Evolutionary conservation across 1,139 yeast species (phyloP), one percentile per base, ranked within the genome.

Genomic region (Nematodospora anomalae): DNA sequence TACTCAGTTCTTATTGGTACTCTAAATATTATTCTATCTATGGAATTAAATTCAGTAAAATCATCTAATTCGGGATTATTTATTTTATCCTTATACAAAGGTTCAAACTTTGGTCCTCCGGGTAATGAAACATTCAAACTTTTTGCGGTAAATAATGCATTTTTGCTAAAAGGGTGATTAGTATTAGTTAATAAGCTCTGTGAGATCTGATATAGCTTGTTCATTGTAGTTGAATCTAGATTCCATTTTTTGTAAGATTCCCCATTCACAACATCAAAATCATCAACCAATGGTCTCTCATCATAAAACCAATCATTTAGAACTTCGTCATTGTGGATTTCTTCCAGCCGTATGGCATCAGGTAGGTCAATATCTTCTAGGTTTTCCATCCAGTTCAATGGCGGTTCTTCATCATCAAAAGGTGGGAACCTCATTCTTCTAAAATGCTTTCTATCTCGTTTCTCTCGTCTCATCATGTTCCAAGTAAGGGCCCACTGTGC

Each of bases 401-500:
- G 95, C 0, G 97, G 96, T 56, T 90, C 97, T 56, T 94, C 98
- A 55, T 94, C 99, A 60, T 94, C 98, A 63, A 92, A 89, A 0
- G 96, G 92, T 1, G 99, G 99, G 49, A 92, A 85, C 38, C 89
- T 73, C 85, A 92, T 82, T 50, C 99, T 74, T 51, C 88, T 84
- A 61, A 94, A 92, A 55, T 87, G 95, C 28, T 80, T 71, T 46
- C 98, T 72, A 55, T 90, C 97, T 41, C 95, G 75, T 55, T 94
- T 92, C 55, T 92, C 98, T 37, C 92, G 71, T 52, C 97, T 75
- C 99, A 94, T 92, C 59, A 82, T 80, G 12, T 78, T 66, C 97
- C 98, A 92, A 64, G 81, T 74, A 0, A 95, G 73, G 1, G 96
- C 90, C 99, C 99, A 94, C 59, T 90, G 97, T 0, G 98, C 96